A percentile compares a stretch with the other conserved stretches of the same genome.
Conservation (phyloP, 2,329 filamentous ascomycete genomes). For the Xylariaceae sp. region DNA sequence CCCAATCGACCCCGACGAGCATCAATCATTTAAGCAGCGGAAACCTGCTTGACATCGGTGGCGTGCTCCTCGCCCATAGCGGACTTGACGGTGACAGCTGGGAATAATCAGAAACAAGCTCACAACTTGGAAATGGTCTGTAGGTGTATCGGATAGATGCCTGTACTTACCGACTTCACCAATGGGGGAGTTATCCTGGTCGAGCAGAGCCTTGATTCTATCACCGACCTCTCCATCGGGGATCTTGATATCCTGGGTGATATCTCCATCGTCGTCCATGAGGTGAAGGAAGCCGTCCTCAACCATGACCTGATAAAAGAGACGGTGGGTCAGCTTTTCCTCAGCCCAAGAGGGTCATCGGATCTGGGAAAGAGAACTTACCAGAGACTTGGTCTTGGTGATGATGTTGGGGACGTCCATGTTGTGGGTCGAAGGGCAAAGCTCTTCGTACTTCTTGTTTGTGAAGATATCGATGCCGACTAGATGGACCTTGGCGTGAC, state of each 20-base stretch:
- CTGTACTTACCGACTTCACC: slow-evolving; percentile 34
- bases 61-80: slow-evolving; percentile 94
- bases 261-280: slow-evolving; percentile 78
- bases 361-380: slow-evolving; percentile 3
- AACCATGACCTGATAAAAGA: slow-evolving; percentile 69
- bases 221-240: slow-evolving; percentile 86
- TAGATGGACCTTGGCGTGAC: slow-evolving; percentile 99
- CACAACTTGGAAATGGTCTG: no score
- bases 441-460: slow-evolving; percentile 98
- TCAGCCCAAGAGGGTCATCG: neutral
- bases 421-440: slow-evolving; percentile 95
- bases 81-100: slow-evolving; percentile 87
- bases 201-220: no score
- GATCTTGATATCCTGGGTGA: slow-evolving; percentile 92
- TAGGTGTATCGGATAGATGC: no score
- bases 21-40: neutral
- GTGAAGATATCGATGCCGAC: slow-evolving; percentile 99
- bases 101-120: slow-evolving; percentile 1
- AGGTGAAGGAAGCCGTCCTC: slow-evolving; percentile 94
- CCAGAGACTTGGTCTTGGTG: slow-evolving; percentile 78
- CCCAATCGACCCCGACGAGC: neutral
- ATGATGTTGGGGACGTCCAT: slow-evolving; percentile 98
- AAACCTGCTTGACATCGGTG: slow-evolving; percentile 81
- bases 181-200: no score
- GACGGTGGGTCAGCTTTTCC: slow-evolving; percentile 15